These are phyloP conservation scores for Fusarium chuoi DNA, from an alignment of 2,329 filamentous ascomycete genomes.

Conservation along the genomic window DNA sequence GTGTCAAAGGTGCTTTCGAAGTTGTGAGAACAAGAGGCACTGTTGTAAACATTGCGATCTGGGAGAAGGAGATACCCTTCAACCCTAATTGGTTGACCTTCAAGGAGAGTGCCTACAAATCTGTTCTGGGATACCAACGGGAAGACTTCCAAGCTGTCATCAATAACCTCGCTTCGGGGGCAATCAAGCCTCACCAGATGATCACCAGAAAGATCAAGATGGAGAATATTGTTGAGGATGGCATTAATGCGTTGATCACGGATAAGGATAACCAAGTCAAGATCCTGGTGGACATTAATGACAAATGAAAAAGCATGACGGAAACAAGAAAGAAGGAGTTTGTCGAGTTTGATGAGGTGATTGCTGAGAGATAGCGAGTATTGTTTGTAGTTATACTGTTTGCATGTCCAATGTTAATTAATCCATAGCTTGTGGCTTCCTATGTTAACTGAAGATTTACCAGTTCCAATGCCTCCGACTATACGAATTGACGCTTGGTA, in stretches of 20 bases:
- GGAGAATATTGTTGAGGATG: slow-evolving; percentile 65
- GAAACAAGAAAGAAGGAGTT: background rate
- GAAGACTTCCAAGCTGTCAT: slow-evolving; percentile 68
- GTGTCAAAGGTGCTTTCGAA: slow-evolving; percentile 53
- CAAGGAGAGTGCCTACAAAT: slow-evolving; percentile 42
- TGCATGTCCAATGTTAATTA: background rate
- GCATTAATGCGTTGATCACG: slow-evolving; percentile 65
- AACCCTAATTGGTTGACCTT: slow-evolving; percentile 44
- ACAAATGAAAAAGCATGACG: slow-evolving; percentile 3
- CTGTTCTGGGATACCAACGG: slow-evolving; percentile 38
- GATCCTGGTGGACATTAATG: slow-evolving; percentile 62
- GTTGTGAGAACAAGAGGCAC: slow-evolving; percentile 64
- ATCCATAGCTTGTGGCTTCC: background rate
- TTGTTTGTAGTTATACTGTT: background rate
- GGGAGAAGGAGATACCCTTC: slow-evolving; percentile 58
- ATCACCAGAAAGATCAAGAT: slow-evolving; percentile 68
- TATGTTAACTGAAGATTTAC: too few relatives aligned
- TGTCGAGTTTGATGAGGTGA: background rate
- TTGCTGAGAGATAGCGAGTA: background rate
- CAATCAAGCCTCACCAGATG: slow-evolving; percentile 62
- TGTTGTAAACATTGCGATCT: slow-evolving; percentile 73
- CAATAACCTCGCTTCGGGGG: slow-evolving; percentile 46
- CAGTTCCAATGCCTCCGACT: background rate
- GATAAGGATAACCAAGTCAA: slow-evolving; percentile 73
- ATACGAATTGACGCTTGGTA: background rate